Base-by-base conservation (phyloP, 192 early-diverging fungal species). In the Linnemannia schmuckeri region DNA sequence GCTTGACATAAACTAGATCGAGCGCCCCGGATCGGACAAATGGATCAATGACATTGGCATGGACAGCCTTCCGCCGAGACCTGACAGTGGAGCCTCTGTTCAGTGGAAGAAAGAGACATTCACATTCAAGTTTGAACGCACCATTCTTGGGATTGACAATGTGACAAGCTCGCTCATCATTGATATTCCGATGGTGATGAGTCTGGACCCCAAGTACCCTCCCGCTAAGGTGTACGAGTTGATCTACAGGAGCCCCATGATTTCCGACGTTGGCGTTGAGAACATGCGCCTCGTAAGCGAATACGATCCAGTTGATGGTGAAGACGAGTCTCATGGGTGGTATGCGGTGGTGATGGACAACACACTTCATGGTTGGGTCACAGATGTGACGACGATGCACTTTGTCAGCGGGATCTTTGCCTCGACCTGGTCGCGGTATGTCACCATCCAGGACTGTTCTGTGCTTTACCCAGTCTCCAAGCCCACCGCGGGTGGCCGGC, bases 401-500 rank as follows among this genome's bases (percentile, higher is more conserved):
- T 79, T 79, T 71, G 77, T 79, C 4, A 79, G 77, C 33, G 77
- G 77, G 33, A 72, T 79, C 47, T 79, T 63, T 79, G 66, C 68
- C 41, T 55, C 77, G 4, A 54, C 69, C 1, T 79, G 77, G 77
- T 79, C 77, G 17, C 77, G 77, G 18, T 79, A 54, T 47, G 5
- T 79, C 47, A 79, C 77, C 24, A 49, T 79, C 69, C 77, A 79
- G 37, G 77, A 79, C 47, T 79, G 77, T n/a, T 72, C 35, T 37
- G 77, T 79, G 24, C 70, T 70, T 33, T 8, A 79, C 18, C 77
- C 77, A 15, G 70, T 79, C 49, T 79, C 77, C 18, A 79, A 79
- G 37, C 69, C 77, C 27, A 79, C 15, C 1, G 77, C 72, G n/a
- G 77, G 77, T 35, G 69, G 69, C 7, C 77, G 77, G 17, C 77